Evolutionary conservation across 1,284 basidiomycete genomes (phyloP).

Genomic region (Trametes versicolor): DNA sequence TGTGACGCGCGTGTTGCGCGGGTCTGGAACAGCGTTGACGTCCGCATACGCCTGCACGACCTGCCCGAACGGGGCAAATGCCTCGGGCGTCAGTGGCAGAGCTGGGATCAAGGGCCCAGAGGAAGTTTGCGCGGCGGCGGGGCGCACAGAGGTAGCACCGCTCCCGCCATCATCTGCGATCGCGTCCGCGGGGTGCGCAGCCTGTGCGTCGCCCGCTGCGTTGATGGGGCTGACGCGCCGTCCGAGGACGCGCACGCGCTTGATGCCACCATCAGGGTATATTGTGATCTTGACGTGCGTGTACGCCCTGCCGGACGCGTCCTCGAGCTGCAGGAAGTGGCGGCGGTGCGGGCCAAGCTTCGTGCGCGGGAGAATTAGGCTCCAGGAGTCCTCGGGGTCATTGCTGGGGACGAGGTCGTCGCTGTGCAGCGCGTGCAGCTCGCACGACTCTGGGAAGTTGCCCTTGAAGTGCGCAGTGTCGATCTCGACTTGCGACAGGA

Average conservation of each 20-base stretch:
- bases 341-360: slow-evolving; percentile 92
- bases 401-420: slow-evolving; percentile 53
- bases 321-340: slow-evolving; percentile 87
- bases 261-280: slow-evolving; percentile 95
- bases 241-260: slow-evolving; percentile 89
- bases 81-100: slow-evolving; percentile 83
- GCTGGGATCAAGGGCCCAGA: slow-evolving; percentile 60
- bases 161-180: slow-evolving; percentile 25
- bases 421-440: slow-evolving; percentile 75
- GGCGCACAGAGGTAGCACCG: slow-evolving; percentile 14
- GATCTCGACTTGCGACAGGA: slow-evolving; percentile 84
- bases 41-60: slow-evolving; percentile 88
- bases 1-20: slow-evolving; percentile 73
- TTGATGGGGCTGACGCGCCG: slow-evolving; percentile 46
- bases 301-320: slow-evolving; percentile 65
- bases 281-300: slow-evolving; percentile 92
- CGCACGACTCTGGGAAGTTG: slow-evolving; percentile 93
- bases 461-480: slow-evolving; percentile 97
- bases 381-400: slow-evolving; percentile 69
- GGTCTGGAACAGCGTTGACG: slow-evolving; percentile 63
- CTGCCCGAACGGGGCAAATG: slow-evolving; percentile 85
- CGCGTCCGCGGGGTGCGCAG: slow-evolving; percentile 14
- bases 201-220: slow-evolving; percentile 21
- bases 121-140: slow-evolving; percentile 9
- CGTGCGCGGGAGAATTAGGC: slow-evolving; percentile 75